Evolutionary conservation across 2,329 filamentous ascomycete genomes (phyloP).

Genomic region (Botryotinia calthae): DNA sequence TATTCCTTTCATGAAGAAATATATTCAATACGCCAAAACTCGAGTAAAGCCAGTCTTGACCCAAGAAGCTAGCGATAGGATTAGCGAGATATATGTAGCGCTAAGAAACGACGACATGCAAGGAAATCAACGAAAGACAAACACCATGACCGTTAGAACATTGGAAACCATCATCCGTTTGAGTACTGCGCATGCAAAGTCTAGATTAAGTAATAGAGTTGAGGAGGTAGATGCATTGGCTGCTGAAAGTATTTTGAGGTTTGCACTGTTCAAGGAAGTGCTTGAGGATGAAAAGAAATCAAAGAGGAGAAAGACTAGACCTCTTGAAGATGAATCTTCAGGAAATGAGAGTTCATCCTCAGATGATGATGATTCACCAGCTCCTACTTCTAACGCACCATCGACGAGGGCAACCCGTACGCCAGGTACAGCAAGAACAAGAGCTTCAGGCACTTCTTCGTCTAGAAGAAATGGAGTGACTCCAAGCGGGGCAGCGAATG

Average conservation of each 20-base stretch:
- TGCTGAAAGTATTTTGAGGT: conserved; percentile 86
- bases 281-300: conserved; percentile 76
- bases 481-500: conserved; percentile 21
- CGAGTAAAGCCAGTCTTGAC: conserved; percentile 87
- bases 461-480: conserved; percentile 34
- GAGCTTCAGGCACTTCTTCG: conserved; percentile 25
- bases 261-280: conserved; percentile 96
- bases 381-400: conserved; percentile 27
- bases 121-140: conserved; percentile 88
- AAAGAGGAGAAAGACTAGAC: conserved; percentile 71
- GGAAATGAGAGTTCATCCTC: conserved; percentile 58
- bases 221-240: conserved; percentile 85
- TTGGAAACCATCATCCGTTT: conserved; percentile 98
- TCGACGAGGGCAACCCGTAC: conserved; percentile 38
- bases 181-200: conserved; percentile 92
- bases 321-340: conserved; percentile 55
- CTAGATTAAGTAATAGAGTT: conserved; percentile 80
- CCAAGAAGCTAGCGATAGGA: conserved; percentile 86
- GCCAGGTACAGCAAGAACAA: conserved; percentile 38
- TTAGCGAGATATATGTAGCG: conserved; percentile 85
- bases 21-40: conserved; percentile 96
- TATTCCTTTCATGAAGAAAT: conserved; percentile 99
- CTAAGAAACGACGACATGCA: conserved; percentile 95
- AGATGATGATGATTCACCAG: conserved; percentile 35
- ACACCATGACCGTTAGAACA: conserved; percentile 93